phyloP scores from a whole-genome alignment of 2,329 filamentous ascomycete species.

The Sarocladium oryzae region DNA sequence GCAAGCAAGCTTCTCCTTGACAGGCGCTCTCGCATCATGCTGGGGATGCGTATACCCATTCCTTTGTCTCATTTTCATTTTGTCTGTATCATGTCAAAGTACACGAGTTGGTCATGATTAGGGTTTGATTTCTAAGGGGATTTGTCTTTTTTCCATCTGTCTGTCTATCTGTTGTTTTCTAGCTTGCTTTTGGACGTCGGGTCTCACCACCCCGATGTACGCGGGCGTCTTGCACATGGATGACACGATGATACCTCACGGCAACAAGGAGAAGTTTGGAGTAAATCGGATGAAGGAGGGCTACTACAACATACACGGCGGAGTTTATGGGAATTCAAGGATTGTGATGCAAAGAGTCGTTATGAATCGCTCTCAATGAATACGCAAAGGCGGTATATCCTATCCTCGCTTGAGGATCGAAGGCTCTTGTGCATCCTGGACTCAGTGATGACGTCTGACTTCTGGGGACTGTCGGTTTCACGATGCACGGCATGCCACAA shows the following conservation, averaged over 20 bases:
- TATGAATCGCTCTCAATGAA: not conserved
- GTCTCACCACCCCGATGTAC: not conserved
- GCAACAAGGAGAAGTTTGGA: conserved; percentile 5
- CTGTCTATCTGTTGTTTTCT: not conserved
- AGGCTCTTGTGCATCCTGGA: no score
- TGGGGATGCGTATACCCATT: not conserved
- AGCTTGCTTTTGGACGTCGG: conserved; percentile 1
- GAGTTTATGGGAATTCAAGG: not conserved
- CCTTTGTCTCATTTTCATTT: not conserved
- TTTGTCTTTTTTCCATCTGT: not conserved
- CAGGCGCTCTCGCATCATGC: not conserved
- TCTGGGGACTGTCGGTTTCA: no score
- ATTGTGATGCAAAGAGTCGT: not conserved
- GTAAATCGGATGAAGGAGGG: not conserved
- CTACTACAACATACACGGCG: conserved; percentile 5
- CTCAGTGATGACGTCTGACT: no score
- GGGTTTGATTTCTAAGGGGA: not conserved
- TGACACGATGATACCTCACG: conserved; percentile 9
- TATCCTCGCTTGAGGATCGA: no score
- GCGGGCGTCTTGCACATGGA: conserved; percentile 8
- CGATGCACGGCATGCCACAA: no score
- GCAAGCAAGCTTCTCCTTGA: not conserved
- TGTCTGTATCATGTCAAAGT: conserved; percentile 10
- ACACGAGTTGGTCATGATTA: conserved; percentile 8
- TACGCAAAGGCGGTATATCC: no score